phyloP scores from a whole-genome alignment of 768 basidiomycete species.

The Suillus alpinus region DNA sequence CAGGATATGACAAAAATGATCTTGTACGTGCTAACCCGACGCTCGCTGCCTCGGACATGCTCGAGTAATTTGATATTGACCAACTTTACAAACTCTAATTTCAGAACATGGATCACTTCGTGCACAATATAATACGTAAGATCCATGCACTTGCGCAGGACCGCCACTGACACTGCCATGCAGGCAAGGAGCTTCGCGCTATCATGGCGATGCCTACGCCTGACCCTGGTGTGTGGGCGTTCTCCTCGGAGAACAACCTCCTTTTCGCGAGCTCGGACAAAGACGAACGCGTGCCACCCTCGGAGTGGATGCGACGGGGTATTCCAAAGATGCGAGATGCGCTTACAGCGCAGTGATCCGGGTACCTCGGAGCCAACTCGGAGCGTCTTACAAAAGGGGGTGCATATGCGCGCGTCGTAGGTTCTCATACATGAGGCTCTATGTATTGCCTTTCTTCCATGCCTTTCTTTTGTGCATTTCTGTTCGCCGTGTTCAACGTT shows the following conservation, averaged over 20 bases:
- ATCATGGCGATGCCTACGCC: conserved; percentile 60
- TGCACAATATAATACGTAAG: conserved; percentile 63
- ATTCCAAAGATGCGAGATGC: conserved; percentile 40
- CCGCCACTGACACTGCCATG: conserved; percentile 4
- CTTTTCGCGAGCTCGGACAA: conserved; percentile 37
- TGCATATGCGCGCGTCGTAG: neutral
- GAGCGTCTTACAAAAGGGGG: neutral
- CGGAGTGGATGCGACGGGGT: conserved; percentile 57
- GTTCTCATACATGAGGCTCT: neutral
- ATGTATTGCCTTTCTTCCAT: neutral
- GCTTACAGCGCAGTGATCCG: neutral
- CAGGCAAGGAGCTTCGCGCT: conserved; percentile 59
- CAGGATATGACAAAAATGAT: conserved; percentile 71
- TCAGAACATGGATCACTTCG: conserved; percentile 70
- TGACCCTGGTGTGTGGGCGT: conserved; percentile 59
- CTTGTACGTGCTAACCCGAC: conserved; percentile 38
- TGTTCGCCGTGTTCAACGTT: neutral
- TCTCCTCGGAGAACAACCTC: conserved; percentile 56
- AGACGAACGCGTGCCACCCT: conserved; percentile 41
- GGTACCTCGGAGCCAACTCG: neutral
- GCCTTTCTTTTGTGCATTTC: neutral
- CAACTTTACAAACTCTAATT: conserved; percentile 4
- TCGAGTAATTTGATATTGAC: conserved; percentile 2
- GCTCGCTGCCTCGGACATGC: conserved; percentile 11
- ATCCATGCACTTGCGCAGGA: neutral